Conservation (phyloP, 2,329 filamentous ascomycete species). For the Aspergillus ibericus region DNA sequence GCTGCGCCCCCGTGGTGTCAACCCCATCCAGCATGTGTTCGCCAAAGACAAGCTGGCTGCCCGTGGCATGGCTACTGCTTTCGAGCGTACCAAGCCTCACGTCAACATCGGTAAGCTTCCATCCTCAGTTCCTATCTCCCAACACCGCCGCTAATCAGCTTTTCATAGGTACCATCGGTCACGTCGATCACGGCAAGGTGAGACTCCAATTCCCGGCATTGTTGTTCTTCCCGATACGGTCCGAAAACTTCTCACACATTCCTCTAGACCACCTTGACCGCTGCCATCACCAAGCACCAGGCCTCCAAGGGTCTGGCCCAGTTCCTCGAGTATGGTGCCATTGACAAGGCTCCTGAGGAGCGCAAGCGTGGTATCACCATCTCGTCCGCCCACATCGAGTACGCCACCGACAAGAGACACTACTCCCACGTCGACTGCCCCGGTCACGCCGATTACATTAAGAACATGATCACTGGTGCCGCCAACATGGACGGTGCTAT, state of each 20-base stretch:
- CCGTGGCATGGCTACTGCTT: slow-evolving; percentile 64
- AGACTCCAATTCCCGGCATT: slow-evolving; percentile 15
- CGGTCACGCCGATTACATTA: slow-evolving; percentile 99
- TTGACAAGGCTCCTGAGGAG: slow-evolving; percentile 99
- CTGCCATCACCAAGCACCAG: slow-evolving; percentile 98
- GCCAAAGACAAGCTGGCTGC: slow-evolving; percentile 45
- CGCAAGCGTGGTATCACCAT: slow-evolving; percentile 99
- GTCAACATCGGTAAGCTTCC: slow-evolving; percentile 84
- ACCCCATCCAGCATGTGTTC: slow-evolving; percentile 68
- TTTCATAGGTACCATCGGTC: slow-evolving; percentile 81
- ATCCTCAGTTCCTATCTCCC: neutral
- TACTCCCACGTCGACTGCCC: slow-evolving; percentile 99
- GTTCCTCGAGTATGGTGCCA: slow-evolving; percentile 96
- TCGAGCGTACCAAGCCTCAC: slow-evolving; percentile 90
- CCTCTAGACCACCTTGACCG: slow-evolving; percentile 87
- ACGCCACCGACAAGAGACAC: slow-evolving; percentile 88
- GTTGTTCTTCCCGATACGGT: slow-evolving; percentile 3
- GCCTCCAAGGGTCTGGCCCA: slow-evolving; percentile 88
- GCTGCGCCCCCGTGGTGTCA: slow-evolving; percentile 65
- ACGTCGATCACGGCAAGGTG: slow-evolving; percentile 99
- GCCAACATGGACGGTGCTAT: slow-evolving; percentile 99
- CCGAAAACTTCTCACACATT: slow-evolving; percentile 17
- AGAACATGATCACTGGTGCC: slow-evolving; percentile 99
- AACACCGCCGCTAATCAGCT: neutral
- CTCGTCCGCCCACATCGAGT: slow-evolving; percentile 97